A percentile compares a stretch with the other conserved stretches of the same genome.
These are phyloP conservation scores for Cucurbita maxima DNA, from an alignment of 306 rosid species.

Conservation along the genomic window DNA sequence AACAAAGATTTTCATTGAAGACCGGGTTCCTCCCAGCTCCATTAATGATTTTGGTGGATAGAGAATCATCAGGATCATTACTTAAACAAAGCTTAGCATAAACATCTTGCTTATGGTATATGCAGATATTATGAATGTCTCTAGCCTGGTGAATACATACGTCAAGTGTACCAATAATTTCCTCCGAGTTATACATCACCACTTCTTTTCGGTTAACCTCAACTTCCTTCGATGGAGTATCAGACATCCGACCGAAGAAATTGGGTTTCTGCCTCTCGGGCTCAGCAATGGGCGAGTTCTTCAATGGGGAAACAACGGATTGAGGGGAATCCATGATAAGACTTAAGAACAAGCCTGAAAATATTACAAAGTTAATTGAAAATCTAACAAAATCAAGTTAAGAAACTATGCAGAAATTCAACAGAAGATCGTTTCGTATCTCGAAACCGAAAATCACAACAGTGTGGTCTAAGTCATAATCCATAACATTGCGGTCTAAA, in stretches of 20 bases:
- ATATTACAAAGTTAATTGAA: constrained; percentile 18
- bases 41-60: constrained; percentile 70
- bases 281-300: constrained; percentile 26
- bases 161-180: constrained; percentile 43
- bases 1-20: constrained; percentile 56
- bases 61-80: constrained; percentile 40
- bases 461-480: not conserved
- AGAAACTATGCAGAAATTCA: not conserved
- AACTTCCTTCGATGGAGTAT: constrained; percentile 29
- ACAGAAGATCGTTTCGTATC: not conserved
- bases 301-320: constrained; percentile 38
- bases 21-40: constrained; percentile 98
- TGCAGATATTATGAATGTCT: constrained; percentile 92
- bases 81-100: constrained; percentile 77
- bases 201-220: constrained; percentile 33
- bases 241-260: not conserved
- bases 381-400: not conserved
- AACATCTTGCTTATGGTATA: constrained; percentile 97
- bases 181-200: constrained; percentile 16
- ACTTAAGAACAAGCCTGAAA: not conserved
- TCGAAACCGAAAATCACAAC: not conserved
- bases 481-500: constrained; percentile 12
- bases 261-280: constrained; percentile 38
- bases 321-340: constrained; percentile 72
- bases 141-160: constrained; percentile 78